Base-by-base conservation (phyloP, 164 flowering plant species). In the Stephania yunnanensis region DNA sequence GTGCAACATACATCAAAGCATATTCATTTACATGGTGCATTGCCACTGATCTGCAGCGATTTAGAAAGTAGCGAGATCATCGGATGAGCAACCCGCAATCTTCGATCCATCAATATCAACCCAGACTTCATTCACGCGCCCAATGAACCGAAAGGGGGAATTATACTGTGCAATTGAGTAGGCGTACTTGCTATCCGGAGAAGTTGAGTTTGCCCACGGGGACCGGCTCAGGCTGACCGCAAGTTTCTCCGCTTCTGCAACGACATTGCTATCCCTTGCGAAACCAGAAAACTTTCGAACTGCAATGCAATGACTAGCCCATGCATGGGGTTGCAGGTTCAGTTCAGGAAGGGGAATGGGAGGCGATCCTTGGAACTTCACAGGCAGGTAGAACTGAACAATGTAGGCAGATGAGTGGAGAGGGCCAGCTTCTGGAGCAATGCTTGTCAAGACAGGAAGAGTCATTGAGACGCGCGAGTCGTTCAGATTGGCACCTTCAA, bases 71-170 rank as follows among this genome's bases (percentile, higher is more conserved):
- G 91, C 90, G 19, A 84, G 30, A 52, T 71, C 81, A 74, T 66
- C 70, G 7, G 83, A 76, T 65, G 68, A 46, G 71, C 91, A 86
- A 19, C 80, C 86, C 61, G 76, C 79, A 2, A 64, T 15, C 67
- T 72, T 82, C 19, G 89, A 78, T 42, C 87, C 87, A 66, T 72
- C 71, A 67, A 93, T 74, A 68, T 90, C 91, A 68, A 88, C 91
- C 97, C 95, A 93, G 2, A 93, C 94, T 80, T 93, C 97, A 80
- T 93, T 93, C 6, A 82, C 79, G 7, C 97, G 93, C 25, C 90
- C 89, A 69, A 86, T 74, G 31, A 89, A 6, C 76, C 78, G 79
- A 73, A 91, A 88, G 1, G 95, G 97, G 69, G 91, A 81, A 81
- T 79, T 81, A 72, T 93, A 93, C 82, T 93, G 97, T 3, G 95